Conservation (phyloP, 192 early-diverging fungal genomes). For the Backusella australiensis region DNA sequence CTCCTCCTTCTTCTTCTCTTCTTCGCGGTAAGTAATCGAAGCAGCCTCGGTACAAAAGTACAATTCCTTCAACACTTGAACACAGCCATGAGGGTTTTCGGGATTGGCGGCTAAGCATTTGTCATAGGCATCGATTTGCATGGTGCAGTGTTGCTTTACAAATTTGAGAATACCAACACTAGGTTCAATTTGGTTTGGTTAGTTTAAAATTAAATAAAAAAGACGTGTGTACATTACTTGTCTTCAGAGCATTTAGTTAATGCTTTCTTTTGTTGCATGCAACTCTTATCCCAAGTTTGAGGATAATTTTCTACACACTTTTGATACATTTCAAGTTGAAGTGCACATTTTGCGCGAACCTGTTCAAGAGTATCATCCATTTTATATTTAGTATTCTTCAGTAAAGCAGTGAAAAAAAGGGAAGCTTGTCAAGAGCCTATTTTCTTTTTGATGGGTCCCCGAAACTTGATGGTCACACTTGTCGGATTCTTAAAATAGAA, state of each 20-base stretch:
- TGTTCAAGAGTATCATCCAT: conserved; percentile 54
- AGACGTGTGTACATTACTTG: conserved; percentile 38
- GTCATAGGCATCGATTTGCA: conserved; percentile 52
- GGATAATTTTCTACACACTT: conserved; percentile 53
- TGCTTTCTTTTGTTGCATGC: conserved; percentile 51
- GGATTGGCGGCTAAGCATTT: conserved; percentile 47
- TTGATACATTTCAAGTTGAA: conserved; percentile 54
- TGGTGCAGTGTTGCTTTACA: conserved; percentile 54
- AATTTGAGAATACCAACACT: conserved; percentile 57
- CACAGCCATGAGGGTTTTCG: conserved; percentile 47
- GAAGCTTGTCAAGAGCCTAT: not conserved
- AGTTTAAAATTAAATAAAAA: not conserved
- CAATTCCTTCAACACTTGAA: conserved; percentile 47
- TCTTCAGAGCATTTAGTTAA: conserved; percentile 59
- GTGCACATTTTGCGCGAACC: conserved; percentile 56
- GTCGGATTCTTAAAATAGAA: not conserved
- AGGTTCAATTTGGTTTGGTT: not conserved
- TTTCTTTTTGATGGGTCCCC: conserved; percentile 1
- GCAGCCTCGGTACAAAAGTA: conserved; percentile 54
- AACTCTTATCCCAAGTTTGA: conserved; percentile 52
- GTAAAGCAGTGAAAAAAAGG: not conserved
- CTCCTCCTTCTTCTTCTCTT: conserved; percentile 15
- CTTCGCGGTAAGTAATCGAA: conserved; percentile 28
- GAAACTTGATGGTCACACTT: not conserved
- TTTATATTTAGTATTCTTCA: not conserved